Base-by-base conservation (phyloP, 345 rosid species). In the Aurinia saxatilis region DNA sequence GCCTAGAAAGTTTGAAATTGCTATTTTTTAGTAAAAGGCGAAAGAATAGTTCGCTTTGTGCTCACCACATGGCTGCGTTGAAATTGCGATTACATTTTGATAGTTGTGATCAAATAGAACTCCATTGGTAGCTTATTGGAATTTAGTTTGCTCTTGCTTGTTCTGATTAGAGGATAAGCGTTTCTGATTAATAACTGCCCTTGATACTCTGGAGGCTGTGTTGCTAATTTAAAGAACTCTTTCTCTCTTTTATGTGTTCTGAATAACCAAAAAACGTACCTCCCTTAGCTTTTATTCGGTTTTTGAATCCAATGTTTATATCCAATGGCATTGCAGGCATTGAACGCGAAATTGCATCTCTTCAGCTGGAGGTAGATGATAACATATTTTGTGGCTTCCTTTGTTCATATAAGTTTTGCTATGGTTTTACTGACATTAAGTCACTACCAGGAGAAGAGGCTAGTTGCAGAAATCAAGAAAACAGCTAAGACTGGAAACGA, bases 381-480 rank as follows among this genome's bases (percentile, higher is more conserved):
- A 7, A 10, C 23, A 46, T 68, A 47, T 15, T 18, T 19, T 18
- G 29, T 1, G 3, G 2, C 2, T 29, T 8, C 3, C 31, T 55
- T 40, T 38, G 29, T 31, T 60, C 40, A 2, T 50, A 17, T 31
- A 3, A 49, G 44, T 35, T 38, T 37, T 37, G 39, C 13, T 23
- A 38, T 7, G 9, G 13, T 21, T 45, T 46, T 17, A 37, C 45
- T 53, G 9, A 40, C 52, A 14, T 47, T 69, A 13, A 6, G n/a
- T 41, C 8, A 16, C 12, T 34, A 35, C 59, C 61, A 90, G 97
- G 98, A 92, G 75, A 92, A 81, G 77, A 88, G 84, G 71, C 79
- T 92, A 80, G 96, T 92, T 29, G 96, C 98, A 17, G 96, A 92
- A 79, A 92, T 92, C 72, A 92, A 92, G 83, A 84, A 86, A 76